Evolutionary conservation across 371 early-diverging fungal genomes (phyloP), one percentile per base, ranked within the genome.

Genomic region (Actinomortierella wolfii): DNA sequence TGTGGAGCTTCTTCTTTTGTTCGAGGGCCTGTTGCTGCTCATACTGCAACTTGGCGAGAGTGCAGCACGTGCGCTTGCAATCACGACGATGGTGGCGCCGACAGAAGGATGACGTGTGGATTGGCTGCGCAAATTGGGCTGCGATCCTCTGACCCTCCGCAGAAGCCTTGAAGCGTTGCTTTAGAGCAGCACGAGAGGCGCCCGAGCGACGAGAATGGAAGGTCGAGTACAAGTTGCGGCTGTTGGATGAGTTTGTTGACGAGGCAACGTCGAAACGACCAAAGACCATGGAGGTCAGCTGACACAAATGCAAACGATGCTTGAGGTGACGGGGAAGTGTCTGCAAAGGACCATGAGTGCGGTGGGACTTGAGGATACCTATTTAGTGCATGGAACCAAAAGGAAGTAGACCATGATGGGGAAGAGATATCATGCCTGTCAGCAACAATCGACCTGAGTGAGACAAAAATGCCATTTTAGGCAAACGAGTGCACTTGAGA

Each of bases 211-310:
- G 74, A 9, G 64, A 63, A 23, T 73, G 73, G 47, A 73, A 63
- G 18, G 63, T 52, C 5, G 74, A 62, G 26, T 73, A 73, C 21
- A 67, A 54, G 48, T 63, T 67, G 34, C 66, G 61, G 54, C 66
- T 61, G 20, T 59, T 62, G 25, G 67, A 59, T 49, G 48, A 58
- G 57, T 66, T 61, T 45, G 67, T 66, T 3, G 79, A 80, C 11
- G 81, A 77, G 21, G 81, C 71, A 11, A 81, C 79, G 58, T 86
- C 84, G 58, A 86, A 83, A n/a, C 86, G 79, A 25, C 86, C 86
- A 80, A 86, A 83, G 15, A 84, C 79, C 55, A 86, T 73, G 24
- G 82, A 84, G 11, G 86, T 84, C 23, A 84, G 64, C 59, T 86
- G 86, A 56, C 86, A 84, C 20, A 86, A 78, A 63, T 84, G 83